Base-by-base conservation (phyloP, 371 early-diverging fungal species). In the Mortierella sp. region DNA sequence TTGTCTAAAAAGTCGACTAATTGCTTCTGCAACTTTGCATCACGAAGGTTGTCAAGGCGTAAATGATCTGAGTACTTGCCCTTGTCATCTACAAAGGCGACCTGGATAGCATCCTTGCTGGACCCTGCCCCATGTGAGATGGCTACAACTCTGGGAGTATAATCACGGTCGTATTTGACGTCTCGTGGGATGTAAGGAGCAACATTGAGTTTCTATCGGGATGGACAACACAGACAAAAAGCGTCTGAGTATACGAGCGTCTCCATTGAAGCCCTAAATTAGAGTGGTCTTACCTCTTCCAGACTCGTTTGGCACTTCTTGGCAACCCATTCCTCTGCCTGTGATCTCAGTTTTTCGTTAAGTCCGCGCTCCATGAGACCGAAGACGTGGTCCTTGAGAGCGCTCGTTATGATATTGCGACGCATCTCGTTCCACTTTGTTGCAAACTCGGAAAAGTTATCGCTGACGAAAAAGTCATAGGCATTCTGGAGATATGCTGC, bases 81-180 rank as follows among this genome's bases (percentile, higher is more conserved):
- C 55, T 92, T 87, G 70, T 94, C 94, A 70, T 95, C 93, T 4
- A 98, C 74, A 67, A 90, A 91, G 1, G 94, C 94, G 15, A 89
- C 92, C 38, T 92, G 88, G 32, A 93, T 88, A 0, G 96, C 88
- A 52, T 93, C 94, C 68, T 87, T 86, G 64, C 83, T 85, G 1
- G 88, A 88, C 13, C 94, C 96, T 41, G 93, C 93, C 28, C 96
- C 96, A 83, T 94, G 94, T 5, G 93, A 94, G 3, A 97, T 87
- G 2, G 96, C 90, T 22, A 96, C 85, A 3, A 97, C 96, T 48
- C 94, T 90, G n/a, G 96, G 94, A 11, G 87, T 59, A 21, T 86
- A 87, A 59, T 87, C 87, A 4, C 71, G 80, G 63, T 88, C 84
- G 55, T 67, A 77, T 83, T 80, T 90, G 86, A 58, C 85, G 21